Evolutionary conservation across 345 rosid genomes (phyloP).

Genomic region (Raphanus sativus): DNA sequence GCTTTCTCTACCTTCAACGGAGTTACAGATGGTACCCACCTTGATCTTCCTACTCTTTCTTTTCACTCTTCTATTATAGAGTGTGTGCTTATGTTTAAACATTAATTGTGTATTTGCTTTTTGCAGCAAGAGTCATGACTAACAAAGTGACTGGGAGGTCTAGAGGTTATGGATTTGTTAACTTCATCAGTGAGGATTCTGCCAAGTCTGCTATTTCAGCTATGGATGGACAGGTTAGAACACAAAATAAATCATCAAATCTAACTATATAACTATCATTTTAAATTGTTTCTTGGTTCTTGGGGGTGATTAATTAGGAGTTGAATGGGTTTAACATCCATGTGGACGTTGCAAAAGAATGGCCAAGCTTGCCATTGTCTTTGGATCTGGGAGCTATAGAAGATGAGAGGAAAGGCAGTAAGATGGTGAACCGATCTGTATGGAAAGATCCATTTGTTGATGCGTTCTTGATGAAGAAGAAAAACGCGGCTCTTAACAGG

Average conservation of each 20-base stretch:
- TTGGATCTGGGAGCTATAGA: constrained; percentile 14
- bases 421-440: constrained; percentile 38
- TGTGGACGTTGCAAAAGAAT: constrained; percentile 53
- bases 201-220: constrained; percentile 61
- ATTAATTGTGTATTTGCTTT: background rate
- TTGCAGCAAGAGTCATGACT: constrained; percentile 54
- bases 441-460: constrained; percentile 55
- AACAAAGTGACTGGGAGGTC: constrained; percentile 73
- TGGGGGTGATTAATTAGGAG: constrained; percentile 45
- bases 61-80: too few relatives aligned
- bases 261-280: background rate
- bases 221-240: constrained; percentile 79
- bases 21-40: constrained; percentile 48
- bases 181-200: constrained; percentile 42
- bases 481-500: constrained; percentile 37
- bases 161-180: constrained; percentile 72
- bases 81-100: too few relatives aligned
- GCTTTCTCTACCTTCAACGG: constrained; percentile 54
- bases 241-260: background rate
- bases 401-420: constrained; percentile 17
- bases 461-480: constrained; percentile 47
- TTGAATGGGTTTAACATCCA: constrained; percentile 59
- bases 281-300: background rate
- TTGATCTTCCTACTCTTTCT: too few relatives aligned
- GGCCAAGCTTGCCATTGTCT: constrained; percentile 39